These are phyloP conservation scores for Aspergillus novofumigatus DNA, from an alignment of 2,329 filamentous ascomycete species.

Conservation along the genomic window DNA sequence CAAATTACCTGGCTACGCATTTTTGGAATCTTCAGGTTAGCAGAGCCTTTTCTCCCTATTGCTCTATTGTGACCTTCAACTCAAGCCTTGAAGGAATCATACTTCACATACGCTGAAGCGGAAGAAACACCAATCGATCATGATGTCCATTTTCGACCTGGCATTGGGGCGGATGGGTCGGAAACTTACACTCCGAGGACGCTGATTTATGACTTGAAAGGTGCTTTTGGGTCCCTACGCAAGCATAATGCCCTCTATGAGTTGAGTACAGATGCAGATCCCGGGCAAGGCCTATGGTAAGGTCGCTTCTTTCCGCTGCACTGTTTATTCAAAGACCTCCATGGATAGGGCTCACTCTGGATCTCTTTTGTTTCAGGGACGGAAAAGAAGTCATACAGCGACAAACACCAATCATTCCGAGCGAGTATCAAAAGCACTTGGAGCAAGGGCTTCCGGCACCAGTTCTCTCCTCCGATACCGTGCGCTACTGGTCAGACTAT, in stretches of 20 bases:
- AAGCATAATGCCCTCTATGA: slow-evolving; percentile 89
- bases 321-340: not conserved
- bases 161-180: slow-evolving; percentile 73
- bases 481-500: slow-evolving; percentile 98
- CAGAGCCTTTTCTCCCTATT: not conserved
- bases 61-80: not conserved
- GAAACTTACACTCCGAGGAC: slow-evolving; percentile 92
- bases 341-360: not conserved
- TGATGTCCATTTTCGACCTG: slow-evolving; percentile 83
- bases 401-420: slow-evolving; percentile 63
- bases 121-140: slow-evolving; percentile 68
- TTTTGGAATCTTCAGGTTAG: slow-evolving; percentile 92
- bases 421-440: slow-evolving; percentile 73
- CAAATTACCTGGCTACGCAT: slow-evolving; percentile 90
- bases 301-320: slow-evolving; percentile 1
- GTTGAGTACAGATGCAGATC: slow-evolving; percentile 35
- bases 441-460: slow-evolving; percentile 65
- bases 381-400: slow-evolving; percentile 65
- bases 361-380: slow-evolving; percentile 47
- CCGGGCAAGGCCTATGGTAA: slow-evolving; percentile 45
- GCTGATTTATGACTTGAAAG: slow-evolving; percentile 91
- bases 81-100: slow-evolving; percentile 67
- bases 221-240: slow-evolving; percentile 80
- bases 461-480: slow-evolving; percentile 61
- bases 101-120: slow-evolving; percentile 79